Evolutionary conservation across 257 asterid genomes (phyloP).

Genomic region (Apocynum venetum): DNA sequence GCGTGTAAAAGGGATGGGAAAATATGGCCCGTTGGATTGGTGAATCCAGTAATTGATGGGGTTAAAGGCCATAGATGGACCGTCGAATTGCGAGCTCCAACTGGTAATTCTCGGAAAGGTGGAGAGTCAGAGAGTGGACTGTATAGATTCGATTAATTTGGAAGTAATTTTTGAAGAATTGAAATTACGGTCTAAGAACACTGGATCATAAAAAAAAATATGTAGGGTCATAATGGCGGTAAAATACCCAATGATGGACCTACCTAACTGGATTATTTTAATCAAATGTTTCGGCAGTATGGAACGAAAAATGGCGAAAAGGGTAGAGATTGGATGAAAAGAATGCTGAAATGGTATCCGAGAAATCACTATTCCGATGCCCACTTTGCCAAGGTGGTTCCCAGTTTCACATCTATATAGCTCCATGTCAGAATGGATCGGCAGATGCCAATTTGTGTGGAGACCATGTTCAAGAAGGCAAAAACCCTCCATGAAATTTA

Average conservation of each 20-base stretch:
- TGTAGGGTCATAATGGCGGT: constrained; percentile 2
- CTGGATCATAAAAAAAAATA: no score
- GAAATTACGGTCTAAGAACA: no score
- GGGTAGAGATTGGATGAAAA: not conserved
- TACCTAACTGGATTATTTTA: not conserved
- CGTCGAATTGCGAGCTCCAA: constrained; percentile 8
- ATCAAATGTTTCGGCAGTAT: not conserved
- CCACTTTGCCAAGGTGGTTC: not conserved
- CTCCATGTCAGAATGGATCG: no score
- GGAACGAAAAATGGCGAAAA: not conserved
- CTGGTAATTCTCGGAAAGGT: constrained; percentile 4
- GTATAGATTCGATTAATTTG: not conserved
- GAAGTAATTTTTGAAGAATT: no score
- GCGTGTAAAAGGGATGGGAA: not conserved
- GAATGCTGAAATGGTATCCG: not conserved
- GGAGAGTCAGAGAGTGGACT: not conserved
- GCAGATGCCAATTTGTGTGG: no score
- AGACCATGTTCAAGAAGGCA: no score
- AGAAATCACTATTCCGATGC: not conserved
- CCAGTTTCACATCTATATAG: no score
- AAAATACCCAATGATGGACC: not conserved
- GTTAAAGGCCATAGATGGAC: not conserved
- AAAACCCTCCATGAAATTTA: no score
- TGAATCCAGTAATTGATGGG: not conserved
- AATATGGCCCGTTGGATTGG: constrained; percentile 7